Percentiles rank a stretch among this genome's conserved stretches.
These are phyloP conservation scores for Xylariales sp. DNA, from an alignment of 2,329 filamentous ascomycete species.

Conservation along the genomic window DNA sequence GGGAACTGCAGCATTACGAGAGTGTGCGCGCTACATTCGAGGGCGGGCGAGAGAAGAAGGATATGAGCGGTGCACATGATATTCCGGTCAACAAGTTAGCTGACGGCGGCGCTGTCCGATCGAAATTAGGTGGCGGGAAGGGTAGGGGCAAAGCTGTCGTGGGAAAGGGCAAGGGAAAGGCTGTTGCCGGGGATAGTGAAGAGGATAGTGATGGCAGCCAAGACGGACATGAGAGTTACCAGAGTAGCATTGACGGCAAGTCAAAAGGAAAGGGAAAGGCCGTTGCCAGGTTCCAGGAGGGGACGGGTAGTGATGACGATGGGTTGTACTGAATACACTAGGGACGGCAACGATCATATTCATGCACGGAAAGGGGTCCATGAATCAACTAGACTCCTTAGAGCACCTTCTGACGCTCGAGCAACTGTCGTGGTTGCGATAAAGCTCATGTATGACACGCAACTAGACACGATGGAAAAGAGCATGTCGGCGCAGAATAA, in stretches of 20 bases:
- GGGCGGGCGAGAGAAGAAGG: conserved; percentile 46
- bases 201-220: conserved; percentile 26
- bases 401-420: no score
- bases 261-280: conserved; percentile 54
- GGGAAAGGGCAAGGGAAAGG: conserved; percentile 34
- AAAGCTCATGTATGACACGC: no score
- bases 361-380: no score
- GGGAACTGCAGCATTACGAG: conserved; percentile 90
- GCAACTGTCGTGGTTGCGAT: no score
- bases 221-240: conserved; percentile 23
- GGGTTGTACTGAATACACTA: conserved; percentile 46
- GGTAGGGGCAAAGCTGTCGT: conserved; percentile 20
- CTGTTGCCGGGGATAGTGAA: conserved; percentile 22
- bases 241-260: conserved; percentile 21
- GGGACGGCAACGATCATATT: not conserved
- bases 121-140: conserved; percentile 30
- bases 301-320: conserved; percentile 52
- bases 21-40: conserved; percentile 80
- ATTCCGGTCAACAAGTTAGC: conserved; percentile 9
- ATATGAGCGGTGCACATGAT: conserved; percentile 36
- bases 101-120: conserved; percentile 2
- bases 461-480: no score
- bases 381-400: no score
- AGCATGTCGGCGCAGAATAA: no score
- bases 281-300: conserved; percentile 46